Conservation (phyloP, 2,329 filamentous ascomycete genomes). For the Fusarium citri region DNA sequence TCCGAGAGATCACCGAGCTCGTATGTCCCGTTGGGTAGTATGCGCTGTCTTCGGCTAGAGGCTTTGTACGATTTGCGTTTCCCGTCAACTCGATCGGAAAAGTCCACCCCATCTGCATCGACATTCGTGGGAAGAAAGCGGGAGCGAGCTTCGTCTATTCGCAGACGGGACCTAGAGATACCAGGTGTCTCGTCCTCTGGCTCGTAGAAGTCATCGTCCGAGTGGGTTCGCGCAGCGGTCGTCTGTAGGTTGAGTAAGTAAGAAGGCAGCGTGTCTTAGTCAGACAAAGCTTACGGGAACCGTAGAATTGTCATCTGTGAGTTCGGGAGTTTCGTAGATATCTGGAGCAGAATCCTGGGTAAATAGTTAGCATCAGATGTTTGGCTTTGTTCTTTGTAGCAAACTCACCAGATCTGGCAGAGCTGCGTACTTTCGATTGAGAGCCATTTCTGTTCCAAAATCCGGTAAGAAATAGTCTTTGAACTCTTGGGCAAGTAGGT, state of each 20-base stretch:
- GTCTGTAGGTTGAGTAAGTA: conserved; percentile 56
- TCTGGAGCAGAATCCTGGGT: conserved; percentile 88
- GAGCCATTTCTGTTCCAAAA: conserved; percentile 67
- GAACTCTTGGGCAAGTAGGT: not conserved
- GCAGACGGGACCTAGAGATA: conserved; percentile 81
- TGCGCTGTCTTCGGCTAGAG: conserved; percentile 73
- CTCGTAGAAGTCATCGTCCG: conserved; percentile 72
- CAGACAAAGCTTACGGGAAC: conserved; percentile 69
- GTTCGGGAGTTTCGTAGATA: conserved; percentile 94
- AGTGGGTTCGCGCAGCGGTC: conserved; percentile 66
- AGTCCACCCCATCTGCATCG: conserved; percentile 83
- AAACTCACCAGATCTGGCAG: conserved; percentile 78
- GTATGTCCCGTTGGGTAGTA: conserved; percentile 71
- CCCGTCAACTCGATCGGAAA: conserved; percentile 86
- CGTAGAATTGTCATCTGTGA: conserved; percentile 91
- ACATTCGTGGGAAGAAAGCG: conserved; percentile 81
- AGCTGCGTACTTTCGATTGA: conserved; percentile 84
- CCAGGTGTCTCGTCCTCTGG: conserved; percentile 71
- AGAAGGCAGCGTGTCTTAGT: conserved; percentile 2
- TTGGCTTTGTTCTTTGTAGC: conserved; percentile 6
- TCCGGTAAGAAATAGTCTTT: not conserved
- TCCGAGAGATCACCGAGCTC: conserved; percentile 82
- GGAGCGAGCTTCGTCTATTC: conserved; percentile 81
- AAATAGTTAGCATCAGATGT: conserved; percentile 30
- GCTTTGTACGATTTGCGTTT: conserved; percentile 87